Evolutionary conservation across 768 basidiomycete genomes (phyloP).

Genomic region (Mycena capillaripes): DNA sequence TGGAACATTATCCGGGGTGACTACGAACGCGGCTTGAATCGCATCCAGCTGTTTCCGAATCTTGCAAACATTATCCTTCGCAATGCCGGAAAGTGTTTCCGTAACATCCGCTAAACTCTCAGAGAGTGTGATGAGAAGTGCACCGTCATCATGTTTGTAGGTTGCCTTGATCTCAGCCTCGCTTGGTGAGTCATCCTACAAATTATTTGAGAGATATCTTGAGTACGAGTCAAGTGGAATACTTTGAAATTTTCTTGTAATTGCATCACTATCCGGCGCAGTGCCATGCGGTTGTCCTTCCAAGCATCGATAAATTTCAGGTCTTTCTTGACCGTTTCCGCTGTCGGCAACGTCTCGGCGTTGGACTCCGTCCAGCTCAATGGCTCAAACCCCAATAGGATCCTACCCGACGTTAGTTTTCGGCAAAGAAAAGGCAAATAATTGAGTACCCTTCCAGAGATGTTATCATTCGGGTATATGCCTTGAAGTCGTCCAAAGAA

Average conservation of each 20-base stretch:
- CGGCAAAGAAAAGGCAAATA: background rate
- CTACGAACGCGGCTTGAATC: background rate
- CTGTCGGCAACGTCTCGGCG: background rate
- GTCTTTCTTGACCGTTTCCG: background rate
- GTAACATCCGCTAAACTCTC: background rate
- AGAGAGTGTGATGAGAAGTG: background rate
- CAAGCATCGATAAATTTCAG: slow-evolving; percentile 3
- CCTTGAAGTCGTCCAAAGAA: background rate
- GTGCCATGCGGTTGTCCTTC: background rate
- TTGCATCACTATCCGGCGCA: background rate
- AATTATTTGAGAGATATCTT: background rate
- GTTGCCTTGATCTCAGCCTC: slow-evolving; percentile 2
- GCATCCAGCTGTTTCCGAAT: background rate
- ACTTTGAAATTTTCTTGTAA: background rate
- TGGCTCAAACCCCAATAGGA: background rate
- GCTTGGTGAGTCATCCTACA: background rate
- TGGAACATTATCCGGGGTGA: background rate
- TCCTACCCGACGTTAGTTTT: background rate
- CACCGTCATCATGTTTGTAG: slow-evolving; percentile 1
- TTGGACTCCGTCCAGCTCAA: background rate
- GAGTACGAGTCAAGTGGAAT: background rate
- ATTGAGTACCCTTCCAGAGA: background rate
- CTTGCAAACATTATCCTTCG: background rate
- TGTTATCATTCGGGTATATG: background rate
- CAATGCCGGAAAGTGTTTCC: background rate